A percentile compares a stretch with the other conserved stretches of the same genome.
phyloP scores from a whole-genome alignment of 2,329 filamentous ascomycete genomes.

The Beauveria sp. region DNA sequence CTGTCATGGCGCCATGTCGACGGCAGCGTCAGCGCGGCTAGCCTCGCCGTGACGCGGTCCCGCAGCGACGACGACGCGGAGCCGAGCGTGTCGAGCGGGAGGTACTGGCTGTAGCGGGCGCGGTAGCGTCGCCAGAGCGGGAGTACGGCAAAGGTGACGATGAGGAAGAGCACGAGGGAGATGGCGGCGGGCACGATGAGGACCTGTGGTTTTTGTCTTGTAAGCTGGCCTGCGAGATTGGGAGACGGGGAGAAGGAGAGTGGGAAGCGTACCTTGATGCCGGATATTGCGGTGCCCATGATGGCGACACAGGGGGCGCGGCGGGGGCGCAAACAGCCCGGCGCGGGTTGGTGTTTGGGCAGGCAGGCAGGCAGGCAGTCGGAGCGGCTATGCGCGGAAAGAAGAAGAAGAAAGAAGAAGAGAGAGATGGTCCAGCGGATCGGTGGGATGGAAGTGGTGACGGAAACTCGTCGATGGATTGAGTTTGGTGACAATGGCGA shows the following conservation, averaged over 20 bases:
- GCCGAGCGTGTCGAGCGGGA: constrained; percentile 55
- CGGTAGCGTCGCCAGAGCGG: constrained; percentile 65
- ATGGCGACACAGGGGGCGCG: constrained; percentile 9
- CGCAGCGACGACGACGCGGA: constrained; percentile 51
- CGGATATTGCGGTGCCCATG: constrained; percentile 27
- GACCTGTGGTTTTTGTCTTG: constrained; percentile 39
- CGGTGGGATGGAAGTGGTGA: too few relatives aligned
- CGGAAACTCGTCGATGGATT: background rate
- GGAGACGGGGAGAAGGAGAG: background rate
- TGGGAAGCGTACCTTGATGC: constrained; percentile 26
- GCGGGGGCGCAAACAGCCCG: too few relatives aligned
- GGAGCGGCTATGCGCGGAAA: background rate
- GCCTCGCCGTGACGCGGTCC: constrained; percentile 34
- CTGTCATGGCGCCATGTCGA: constrained; percentile 41
- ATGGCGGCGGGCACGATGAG: constrained; percentile 63
- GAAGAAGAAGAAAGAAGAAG: background rate
- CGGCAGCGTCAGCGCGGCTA: constrained; percentile 27
- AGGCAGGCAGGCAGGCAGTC: background rate
- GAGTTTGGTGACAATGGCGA: background rate
- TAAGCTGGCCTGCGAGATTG: background rate
- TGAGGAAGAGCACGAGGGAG: constrained; percentile 60
- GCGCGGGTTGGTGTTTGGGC: background rate
- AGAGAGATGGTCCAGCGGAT: background rate
- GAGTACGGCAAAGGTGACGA: constrained; percentile 56
- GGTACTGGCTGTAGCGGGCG: constrained; percentile 64